Evolutionary conservation across 768 basidiomycete genomes (phyloP).

Genomic region (Suillus placidus): DNA sequence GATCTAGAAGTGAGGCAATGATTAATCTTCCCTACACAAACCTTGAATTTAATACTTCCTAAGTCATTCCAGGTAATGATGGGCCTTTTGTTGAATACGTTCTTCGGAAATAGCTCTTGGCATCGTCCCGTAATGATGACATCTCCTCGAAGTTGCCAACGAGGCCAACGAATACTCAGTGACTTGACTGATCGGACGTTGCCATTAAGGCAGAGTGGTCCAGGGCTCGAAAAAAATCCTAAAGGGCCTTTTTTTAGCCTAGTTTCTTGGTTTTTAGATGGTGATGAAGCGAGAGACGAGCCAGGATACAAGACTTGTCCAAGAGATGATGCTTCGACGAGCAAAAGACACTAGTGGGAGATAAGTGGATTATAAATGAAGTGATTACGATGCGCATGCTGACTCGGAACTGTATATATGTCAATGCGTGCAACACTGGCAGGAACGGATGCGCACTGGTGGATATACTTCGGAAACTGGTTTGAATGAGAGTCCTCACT

Average conservation of each 20-base stretch:
- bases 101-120: constrained; percentile 65
- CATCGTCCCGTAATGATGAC: constrained; percentile 67
- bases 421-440: no score
- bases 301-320: constrained; percentile 48
- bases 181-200: constrained; percentile 42
- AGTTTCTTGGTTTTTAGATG: no score
- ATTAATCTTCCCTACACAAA: not conserved
- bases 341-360: no score
- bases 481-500: constrained; percentile 60
- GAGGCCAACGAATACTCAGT: no score
- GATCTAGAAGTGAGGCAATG: constrained; percentile 45
- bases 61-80: not conserved
- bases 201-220: constrained; percentile 80
- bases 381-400: no score
- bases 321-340: no score
- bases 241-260: no score
- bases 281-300: constrained; percentile 35
- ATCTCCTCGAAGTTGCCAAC: constrained; percentile 47
- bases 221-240: not conserved
- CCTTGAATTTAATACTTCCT: not conserved
- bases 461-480: no score
- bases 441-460: no score
- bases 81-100: no score
- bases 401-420: no score
- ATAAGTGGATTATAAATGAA: no score